Evolutionary conservation across 768 basidiomycete species (phyloP), one percentile per base, ranked within the genome.

Genomic region (Auriscalpium vulgare): DNA sequence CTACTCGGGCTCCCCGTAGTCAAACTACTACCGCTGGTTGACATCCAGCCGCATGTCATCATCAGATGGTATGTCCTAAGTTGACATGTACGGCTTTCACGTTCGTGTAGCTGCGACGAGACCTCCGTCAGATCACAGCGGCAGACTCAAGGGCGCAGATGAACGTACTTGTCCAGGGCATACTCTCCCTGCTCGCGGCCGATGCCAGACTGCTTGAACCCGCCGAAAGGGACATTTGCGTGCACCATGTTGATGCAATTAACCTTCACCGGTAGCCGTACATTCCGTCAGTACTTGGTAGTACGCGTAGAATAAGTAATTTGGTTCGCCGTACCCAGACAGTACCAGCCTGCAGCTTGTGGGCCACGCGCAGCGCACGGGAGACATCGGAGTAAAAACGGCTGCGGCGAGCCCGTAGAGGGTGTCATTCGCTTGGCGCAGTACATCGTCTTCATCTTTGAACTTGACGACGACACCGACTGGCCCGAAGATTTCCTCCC

Each of bases 321-420:
- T 29, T 29, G 4, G n/a, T n/a, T n/a, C n/a, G 29, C 29, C 29
- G 2, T 14, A 51, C 52, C 86, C 88, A 93, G 3, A 78, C 81
- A 5, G 90, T 93, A 37, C 94, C 94, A 4, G 91, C 88, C 65
- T 89, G 80, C 57, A 97, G 74, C 56, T 70, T 76, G 67, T 91
- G 84, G 8, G 90, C 88, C 2, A 84, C 82, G 56, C 74, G 73
- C 53, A 95, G 71, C 0, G 89, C 91, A 29, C 86, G 79, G 61
- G 79, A 82, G 73, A 95, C 71, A 69, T 95, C 65, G 82, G 76
- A 37, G 88, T 85, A 77, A 94, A 97, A 53, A 98, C 83, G 9
- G 88, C 87, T 4, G 89, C 84, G 11, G 92, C 92, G 47, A 97
- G 81, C 56, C 95, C 95, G 68, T 94, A 95, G 53, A 74, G 64